These are phyloP conservation scores for Hypocreales sp. DNA, from an alignment of 2,329 filamentous ascomycete species.

Conservation along the genomic window DNA sequence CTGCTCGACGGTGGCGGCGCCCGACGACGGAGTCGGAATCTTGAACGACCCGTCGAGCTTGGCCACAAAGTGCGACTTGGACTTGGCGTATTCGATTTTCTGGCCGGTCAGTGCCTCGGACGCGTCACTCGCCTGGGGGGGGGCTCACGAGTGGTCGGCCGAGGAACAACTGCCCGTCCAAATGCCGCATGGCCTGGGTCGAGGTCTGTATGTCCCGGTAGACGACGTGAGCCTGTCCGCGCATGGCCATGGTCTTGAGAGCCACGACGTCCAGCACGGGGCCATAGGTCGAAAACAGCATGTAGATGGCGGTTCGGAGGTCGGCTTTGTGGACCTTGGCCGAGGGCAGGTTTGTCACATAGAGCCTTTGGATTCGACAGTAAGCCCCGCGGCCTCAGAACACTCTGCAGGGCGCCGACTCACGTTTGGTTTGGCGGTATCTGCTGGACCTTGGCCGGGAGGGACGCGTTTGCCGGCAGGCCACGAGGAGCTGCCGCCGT, in stretches of 20 bases:
- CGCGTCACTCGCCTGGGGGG: not conserved
- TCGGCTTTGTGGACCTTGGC: conserved; percentile 84
- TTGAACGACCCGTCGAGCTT: conserved; percentile 88
- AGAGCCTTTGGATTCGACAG: too few relatives aligned
- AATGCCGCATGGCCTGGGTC: conserved; percentile 79
- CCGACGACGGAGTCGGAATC: conserved; percentile 39
- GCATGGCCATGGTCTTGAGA: conserved; percentile 81
- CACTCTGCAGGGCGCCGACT: conserved; percentile 17
- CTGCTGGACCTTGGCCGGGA: conserved; percentile 34
- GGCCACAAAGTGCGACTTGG: conserved; percentile 73
- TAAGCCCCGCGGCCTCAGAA: too few relatives aligned
- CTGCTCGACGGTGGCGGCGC: conserved; percentile 41
- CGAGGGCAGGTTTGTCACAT: conserved; percentile 71
- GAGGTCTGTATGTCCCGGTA: conserved; percentile 84
- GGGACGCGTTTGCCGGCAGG: conserved; percentile 23
- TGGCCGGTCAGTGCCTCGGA: conserved; percentile 19
- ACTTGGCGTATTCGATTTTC: conserved; percentile 85
- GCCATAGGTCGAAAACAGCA: conserved; percentile 87
- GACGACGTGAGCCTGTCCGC: conserved; percentile 86
- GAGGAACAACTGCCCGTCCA: conserved; percentile 76
- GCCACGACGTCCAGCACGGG: conserved; percentile 84
- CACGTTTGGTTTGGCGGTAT: conserved; percentile 63
- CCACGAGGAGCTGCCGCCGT: conserved; percentile 22
- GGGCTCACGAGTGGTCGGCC: conserved; percentile 65
- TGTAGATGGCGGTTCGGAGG: conserved; percentile 74